These are phyloP conservation scores for Entomophthora muscae DNA, from an alignment of 371 early-diverging fungal genomes.

Conservation along the genomic window DNA sequence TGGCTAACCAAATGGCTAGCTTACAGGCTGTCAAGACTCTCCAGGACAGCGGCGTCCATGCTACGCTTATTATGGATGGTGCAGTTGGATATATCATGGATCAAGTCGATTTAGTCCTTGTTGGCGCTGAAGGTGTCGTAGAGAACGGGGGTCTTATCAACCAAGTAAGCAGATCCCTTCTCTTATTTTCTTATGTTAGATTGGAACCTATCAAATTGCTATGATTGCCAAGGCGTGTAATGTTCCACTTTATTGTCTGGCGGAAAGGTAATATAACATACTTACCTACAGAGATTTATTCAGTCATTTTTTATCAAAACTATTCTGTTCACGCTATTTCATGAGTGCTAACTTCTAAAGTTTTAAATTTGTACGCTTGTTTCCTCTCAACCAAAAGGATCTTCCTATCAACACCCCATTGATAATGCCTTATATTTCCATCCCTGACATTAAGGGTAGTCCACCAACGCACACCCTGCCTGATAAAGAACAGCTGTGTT, in stretches of 20 bases:
- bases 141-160: constrained; percentile 96
- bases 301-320: no score
- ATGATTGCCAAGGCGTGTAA: constrained; percentile 81
- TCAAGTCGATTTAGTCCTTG: constrained; percentile 82
- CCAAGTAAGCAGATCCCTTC: constrained; percentile 44
- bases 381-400: constrained; percentile 72
- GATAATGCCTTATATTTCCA: constrained; percentile 28
- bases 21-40: constrained; percentile 57
- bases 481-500: constrained; percentile 18
- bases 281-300: no score
- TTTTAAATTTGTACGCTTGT: constrained; percentile 88
- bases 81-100: constrained; percentile 89
- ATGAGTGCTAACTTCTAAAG: no score
- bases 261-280: constrained; percentile 87
- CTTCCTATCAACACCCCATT: constrained; percentile 51
- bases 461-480: neutral
- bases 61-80: constrained; percentile 73
- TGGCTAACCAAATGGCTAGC: no score
- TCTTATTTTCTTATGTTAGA: constrained; percentile 21
- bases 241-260: constrained; percentile 87
- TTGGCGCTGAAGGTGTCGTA: constrained; percentile 94
- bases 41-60: constrained; percentile 59
- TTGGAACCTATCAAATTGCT: constrained; percentile 86
- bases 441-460: constrained; percentile 10
- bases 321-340: no score